Evolutionary conservation across 805 yeast species (phyloP).

Genomic region (Starmerella bombicola): DNA sequence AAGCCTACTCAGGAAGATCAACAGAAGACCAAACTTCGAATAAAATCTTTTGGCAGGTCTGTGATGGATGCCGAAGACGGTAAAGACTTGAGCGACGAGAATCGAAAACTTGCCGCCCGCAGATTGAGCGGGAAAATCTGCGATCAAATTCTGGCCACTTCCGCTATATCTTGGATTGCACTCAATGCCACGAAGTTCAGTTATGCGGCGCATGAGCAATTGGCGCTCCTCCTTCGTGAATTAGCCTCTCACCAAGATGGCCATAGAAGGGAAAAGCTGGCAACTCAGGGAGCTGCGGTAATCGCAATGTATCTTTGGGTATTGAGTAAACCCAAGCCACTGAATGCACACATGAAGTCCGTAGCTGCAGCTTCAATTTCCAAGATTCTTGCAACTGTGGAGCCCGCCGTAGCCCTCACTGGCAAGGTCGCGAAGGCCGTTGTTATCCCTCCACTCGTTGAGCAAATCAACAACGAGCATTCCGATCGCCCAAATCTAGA

Average conservation of each 20-base stretch:
- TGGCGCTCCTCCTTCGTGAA: slow-evolving; percentile 24
- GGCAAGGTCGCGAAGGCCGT: slow-evolving; percentile 25
- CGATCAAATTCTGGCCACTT: slow-evolving; percentile 12
- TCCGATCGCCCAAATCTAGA: slow-evolving; percentile 27
- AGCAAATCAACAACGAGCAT: slow-evolving; percentile 22
- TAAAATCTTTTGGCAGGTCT: slow-evolving; percentile 12
- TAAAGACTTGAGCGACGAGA: slow-evolving; percentile 4
- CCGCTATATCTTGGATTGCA: slow-evolving; percentile 22
- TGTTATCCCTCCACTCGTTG: slow-evolving; percentile 27
- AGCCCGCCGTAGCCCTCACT: slow-evolving; percentile 29
- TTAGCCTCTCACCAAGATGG: slow-evolving; percentile 25
- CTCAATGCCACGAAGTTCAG: slow-evolving; percentile 20
- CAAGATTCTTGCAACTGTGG: slow-evolving; percentile 28
- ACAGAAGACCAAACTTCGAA: slow-evolving; percentile 6
- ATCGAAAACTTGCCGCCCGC: slow-evolving; percentile 3
- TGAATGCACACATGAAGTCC: slow-evolving; percentile 18
- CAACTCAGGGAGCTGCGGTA: slow-evolving; percentile 30
- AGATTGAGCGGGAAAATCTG: slow-evolving; percentile 9
- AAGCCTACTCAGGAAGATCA: slow-evolving; percentile 24
- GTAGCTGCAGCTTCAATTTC: slow-evolving; percentile 25
- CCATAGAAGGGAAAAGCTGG: slow-evolving; percentile 23
- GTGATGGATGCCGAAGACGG: slow-evolving; percentile 6
- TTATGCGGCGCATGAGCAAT: slow-evolving; percentile 21
- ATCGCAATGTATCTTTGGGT: slow-evolving; percentile 25
- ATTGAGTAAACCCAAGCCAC: slow-evolving; percentile 14